Evolutionary conservation across 768 basidiomycete species (phyloP).

Genomic region (Cubamyces lactineus): DNA sequence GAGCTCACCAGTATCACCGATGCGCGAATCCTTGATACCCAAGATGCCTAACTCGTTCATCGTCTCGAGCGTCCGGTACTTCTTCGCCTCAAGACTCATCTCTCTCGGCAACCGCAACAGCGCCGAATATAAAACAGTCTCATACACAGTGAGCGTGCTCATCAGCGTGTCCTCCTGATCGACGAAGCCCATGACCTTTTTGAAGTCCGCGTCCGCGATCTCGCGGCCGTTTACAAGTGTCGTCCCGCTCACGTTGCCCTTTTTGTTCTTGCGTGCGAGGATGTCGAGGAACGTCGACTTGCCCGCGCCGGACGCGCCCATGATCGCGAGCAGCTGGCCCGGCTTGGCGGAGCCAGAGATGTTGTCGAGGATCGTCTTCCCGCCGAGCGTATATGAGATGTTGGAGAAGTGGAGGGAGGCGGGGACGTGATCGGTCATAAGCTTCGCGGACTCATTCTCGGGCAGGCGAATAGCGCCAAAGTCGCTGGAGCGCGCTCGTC

Average conservation of each 20-base stretch:
- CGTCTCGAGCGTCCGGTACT: constrained; percentile 91
- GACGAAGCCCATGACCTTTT: constrained; percentile 89
- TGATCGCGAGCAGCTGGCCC: constrained; percentile 92
- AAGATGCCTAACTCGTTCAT: constrained; percentile 95
- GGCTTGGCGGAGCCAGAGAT: constrained; percentile 86
- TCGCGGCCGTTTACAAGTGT: constrained; percentile 86
- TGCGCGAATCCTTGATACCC: constrained; percentile 85
- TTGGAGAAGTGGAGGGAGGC: constrained; percentile 90
- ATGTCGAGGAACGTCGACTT: constrained; percentile 98
- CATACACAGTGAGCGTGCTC: constrained; percentile 96
- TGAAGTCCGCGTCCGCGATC: constrained; percentile 75
- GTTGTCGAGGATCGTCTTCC: constrained; percentile 70
- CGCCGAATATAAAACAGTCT: constrained; percentile 94
- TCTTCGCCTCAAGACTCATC: constrained; percentile 96
- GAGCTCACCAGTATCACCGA: constrained; percentile 82
- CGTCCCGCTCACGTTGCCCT: constrained; percentile 72
- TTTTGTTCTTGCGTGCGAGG: constrained; percentile 87
- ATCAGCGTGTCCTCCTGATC: constrained; percentile 99
- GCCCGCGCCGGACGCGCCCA: constrained; percentile 96
- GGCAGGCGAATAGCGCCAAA: constrained; percentile 77
- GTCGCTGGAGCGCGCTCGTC: constrained; percentile 68
- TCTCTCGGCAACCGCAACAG: constrained; percentile 87
- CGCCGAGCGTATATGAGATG: constrained; percentile 76
- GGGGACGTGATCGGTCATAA: constrained; percentile 94
- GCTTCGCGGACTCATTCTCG: constrained; percentile 76